Evolutionary conservation across 2,329 filamentous ascomycete species (phyloP).

Genomic region (Epichloe amarillans): DNA sequence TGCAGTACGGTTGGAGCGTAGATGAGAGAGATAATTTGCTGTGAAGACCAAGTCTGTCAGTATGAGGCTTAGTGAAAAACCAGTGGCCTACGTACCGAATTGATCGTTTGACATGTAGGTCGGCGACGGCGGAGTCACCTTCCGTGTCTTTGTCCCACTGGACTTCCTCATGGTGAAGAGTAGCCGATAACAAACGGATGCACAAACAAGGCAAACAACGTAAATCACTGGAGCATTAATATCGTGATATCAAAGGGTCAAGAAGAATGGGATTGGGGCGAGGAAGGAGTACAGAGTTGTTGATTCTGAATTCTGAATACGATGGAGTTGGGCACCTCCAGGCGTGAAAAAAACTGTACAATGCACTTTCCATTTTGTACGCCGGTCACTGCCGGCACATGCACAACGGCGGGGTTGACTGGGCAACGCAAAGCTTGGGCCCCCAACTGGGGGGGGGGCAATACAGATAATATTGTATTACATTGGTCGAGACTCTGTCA

Average conservation of each 20-base stretch:
- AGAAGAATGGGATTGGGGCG: neutral
- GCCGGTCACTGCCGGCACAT: conserved; percentile 3
- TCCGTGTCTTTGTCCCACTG: conserved; percentile 28
- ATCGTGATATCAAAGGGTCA: neutral
- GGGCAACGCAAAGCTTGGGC: conserved; percentile 10
- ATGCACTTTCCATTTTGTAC: conserved; percentile 7
- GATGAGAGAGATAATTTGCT: conserved; percentile 59
- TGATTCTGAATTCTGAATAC: conserved; percentile 3
- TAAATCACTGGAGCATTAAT: neutral
- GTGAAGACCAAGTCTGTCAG: conserved; percentile 9
- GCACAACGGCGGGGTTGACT: conserved; percentile 9
- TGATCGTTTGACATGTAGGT: conserved; percentile 55
- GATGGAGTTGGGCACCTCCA: conserved; percentile 3
- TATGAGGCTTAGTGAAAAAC: neutral
- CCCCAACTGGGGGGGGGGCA: no score
- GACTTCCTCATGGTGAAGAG: conserved; percentile 16
- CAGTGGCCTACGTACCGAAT: conserved; percentile 36
- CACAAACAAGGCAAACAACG: neutral
- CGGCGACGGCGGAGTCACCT: conserved; percentile 47
- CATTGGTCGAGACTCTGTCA: neutral
- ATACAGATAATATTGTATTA: neutral
- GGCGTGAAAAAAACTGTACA: neutral
- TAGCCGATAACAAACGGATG: neutral
- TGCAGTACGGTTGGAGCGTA: conserved; percentile 53
- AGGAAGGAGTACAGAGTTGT: conserved; percentile 2